Conservation (phyloP, 352 stramenopile species). For the Phytophthora kernoviae region DNA sequence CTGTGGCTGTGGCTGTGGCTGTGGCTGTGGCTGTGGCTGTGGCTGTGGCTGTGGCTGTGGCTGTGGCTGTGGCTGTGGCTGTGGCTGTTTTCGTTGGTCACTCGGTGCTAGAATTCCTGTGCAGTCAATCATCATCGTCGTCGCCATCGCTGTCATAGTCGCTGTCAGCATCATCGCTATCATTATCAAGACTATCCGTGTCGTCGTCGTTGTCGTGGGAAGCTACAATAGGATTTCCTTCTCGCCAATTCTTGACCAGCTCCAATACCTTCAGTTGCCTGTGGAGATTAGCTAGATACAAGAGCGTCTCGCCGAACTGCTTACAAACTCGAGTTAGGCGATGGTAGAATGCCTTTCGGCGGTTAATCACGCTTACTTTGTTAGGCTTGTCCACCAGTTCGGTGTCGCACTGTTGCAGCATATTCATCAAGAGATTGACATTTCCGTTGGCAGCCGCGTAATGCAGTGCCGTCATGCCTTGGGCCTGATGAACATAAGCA, state of each 20-base stretch:
- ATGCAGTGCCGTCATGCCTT: constrained; percentile 76
- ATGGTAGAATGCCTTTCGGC: background rate
- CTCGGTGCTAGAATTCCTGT: background rate
- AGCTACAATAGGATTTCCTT: constrained; percentile 40
- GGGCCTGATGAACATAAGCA: constrained; percentile 37
- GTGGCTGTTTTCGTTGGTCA: too few species aligned
- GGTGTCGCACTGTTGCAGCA: constrained; percentile 64
- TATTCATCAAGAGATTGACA: constrained; percentile 66
- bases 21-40: too few species aligned
- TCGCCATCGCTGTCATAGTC: constrained; percentile 23
- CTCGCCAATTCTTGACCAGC: constrained; percentile 48
- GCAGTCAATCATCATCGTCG: constrained; percentile 27
- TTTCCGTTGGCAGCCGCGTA: constrained; percentile 63
- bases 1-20: too few species aligned
- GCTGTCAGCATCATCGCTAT: constrained; percentile 18
- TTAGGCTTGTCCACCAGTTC: constrained; percentile 50
- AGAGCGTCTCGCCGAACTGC: constrained; percentile 65
- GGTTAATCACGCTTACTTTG: background rate
- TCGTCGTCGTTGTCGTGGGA: constrained; percentile 18
- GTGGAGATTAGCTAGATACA: constrained; percentile 52
- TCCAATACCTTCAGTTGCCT: constrained; percentile 37
- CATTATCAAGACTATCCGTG: constrained; percentile 10
- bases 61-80: too few species aligned
- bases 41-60: too few species aligned
- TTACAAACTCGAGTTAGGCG: background rate